These are phyloP conservation scores for Bolboschoenoplectus hybrid DNA, from an alignment of 202 grass and related monocot species.

Conservation along the genomic window DNA sequence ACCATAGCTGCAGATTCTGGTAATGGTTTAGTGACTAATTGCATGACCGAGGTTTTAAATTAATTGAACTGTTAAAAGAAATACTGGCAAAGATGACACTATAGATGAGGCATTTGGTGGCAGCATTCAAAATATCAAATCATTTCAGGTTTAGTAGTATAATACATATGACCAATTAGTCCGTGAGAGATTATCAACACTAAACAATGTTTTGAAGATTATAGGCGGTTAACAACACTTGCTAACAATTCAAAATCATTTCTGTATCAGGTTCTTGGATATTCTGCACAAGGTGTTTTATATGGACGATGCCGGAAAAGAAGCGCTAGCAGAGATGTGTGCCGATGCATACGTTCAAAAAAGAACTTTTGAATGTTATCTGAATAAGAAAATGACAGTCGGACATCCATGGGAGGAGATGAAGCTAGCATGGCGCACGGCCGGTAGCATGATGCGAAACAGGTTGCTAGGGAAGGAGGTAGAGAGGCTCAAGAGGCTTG, in stretches of 20 bases:
- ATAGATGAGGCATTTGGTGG: background rate
- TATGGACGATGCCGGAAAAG: conserved; percentile 61
- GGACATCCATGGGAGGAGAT: conserved; percentile 55
- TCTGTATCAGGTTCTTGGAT: conserved; percentile 66
- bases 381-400: conserved; percentile 78
- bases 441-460: conserved; percentile 59
- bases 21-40: conserved; percentile 13
- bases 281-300: conserved; percentile 85
- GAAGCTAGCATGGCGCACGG: conserved; percentile 68
- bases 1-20: background rate
- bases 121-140: background rate
- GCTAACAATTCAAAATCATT: background rate
- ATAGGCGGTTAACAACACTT: background rate
- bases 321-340: conserved; percentile 93
- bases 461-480: conserved; percentile 68
- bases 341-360: conserved; percentile 89
- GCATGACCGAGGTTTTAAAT: background rate
- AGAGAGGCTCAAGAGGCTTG: conserved; percentile 48
- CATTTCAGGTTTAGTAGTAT: background rate
- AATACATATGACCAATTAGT: background rate
- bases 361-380: conserved; percentile 91
- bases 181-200: background rate
- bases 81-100: background rate
- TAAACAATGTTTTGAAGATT: background rate
- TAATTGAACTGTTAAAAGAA: background rate